A percentile compares a stretch with the other conserved stretches of the same genome.
phyloP scores from a whole-genome alignment of 140 eudicot genomes.

The Stevia rebaudiana region DNA sequence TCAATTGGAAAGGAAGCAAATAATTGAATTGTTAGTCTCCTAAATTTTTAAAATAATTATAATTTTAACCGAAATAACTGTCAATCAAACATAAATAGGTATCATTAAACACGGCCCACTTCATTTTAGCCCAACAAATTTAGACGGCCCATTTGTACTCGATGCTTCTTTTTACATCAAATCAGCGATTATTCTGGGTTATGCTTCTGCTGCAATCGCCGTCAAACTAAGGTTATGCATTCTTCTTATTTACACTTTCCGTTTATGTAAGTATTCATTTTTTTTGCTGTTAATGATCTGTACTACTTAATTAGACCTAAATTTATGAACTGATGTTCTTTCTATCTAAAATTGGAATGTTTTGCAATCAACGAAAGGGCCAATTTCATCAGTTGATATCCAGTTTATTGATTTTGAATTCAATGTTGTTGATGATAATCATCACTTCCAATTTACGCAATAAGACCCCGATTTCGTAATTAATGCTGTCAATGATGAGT shows the following conservation, averaged over 20 bases:
- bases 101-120: neutral
- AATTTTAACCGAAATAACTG: no score
- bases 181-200: conserved; percentile 10
- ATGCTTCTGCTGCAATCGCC: conserved; percentile 1
- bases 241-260: neutral
- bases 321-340: neutral
- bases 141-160: neutral
- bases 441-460: neutral
- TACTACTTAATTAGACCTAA: neutral
- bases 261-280: neutral
- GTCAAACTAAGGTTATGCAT: conserved; percentile 3
- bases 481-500: neutral
- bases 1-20: no score
- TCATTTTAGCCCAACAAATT: neutral
- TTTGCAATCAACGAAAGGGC: no score
- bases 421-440: neutral
- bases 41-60: no score
- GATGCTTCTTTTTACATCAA: neutral
- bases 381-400: neutral
- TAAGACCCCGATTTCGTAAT: neutral
- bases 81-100: no score
- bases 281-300: neutral
- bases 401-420: neutral
- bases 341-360: neutral
- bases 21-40: no score